A percentile compares a stretch with the other conserved stretches of the same genome.
These are phyloP conservation scores for Nematodospora valgi DNA, from an alignment of 805 yeast genomes.

Conservation along the genomic window DNA sequence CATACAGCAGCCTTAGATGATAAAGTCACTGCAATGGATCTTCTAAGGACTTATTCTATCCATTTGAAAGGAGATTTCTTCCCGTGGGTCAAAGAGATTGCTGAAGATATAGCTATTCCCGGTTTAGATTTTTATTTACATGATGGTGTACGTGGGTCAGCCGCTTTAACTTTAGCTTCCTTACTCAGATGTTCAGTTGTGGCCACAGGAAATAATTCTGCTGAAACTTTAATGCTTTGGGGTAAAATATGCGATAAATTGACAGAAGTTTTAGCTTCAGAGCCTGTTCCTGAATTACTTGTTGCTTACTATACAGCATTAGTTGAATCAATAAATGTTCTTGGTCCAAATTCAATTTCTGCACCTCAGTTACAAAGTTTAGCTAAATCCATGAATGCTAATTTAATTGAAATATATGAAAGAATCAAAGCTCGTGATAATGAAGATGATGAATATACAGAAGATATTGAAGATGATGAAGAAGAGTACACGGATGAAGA, in stretches of 20 bases:
- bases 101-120: constrained; percentile 78
- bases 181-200: constrained; percentile 61
- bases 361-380: constrained; percentile 53
- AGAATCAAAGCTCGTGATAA: constrained; percentile 70
- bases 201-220: constrained; percentile 54
- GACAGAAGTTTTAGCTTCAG: constrained; percentile 63
- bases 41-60: constrained; percentile 79
- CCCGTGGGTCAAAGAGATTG: constrained; percentile 76
- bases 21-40: constrained; percentile 87
- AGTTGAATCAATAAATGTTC: constrained; percentile 58
- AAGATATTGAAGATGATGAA: constrained; percentile 81
- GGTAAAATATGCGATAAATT: constrained; percentile 62
- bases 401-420: constrained; percentile 63
- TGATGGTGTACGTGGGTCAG: constrained; percentile 91
- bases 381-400: constrained; percentile 56
- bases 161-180: constrained; percentile 80
- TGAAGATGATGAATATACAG: constrained; percentile 82
- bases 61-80: constrained; percentile 78
- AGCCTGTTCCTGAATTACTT: constrained; percentile 79
- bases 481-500: constrained; percentile 89
- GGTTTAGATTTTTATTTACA: constrained; percentile 88
- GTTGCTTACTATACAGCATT: constrained; percentile 76
- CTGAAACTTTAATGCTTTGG: constrained; percentile 70
- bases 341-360: constrained; percentile 63
- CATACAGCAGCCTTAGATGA: constrained; percentile 94